phyloP scores from a whole-genome alignment of 768 basidiomycete species.

The Pleurotus ostreatus region DNA sequence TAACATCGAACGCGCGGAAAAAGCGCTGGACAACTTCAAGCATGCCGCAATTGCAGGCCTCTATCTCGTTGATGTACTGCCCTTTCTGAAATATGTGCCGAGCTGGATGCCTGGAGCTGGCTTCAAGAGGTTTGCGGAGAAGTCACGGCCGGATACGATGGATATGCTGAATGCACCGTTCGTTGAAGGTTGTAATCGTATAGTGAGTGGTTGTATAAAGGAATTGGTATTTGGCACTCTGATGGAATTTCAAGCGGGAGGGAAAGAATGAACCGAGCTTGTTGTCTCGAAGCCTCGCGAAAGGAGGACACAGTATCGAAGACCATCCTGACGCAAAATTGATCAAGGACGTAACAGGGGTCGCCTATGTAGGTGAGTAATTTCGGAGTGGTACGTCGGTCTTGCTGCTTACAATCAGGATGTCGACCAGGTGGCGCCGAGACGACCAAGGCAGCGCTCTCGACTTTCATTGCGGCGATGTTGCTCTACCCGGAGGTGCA shows the following conservation, averaged over 20 bases:
- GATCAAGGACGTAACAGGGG: not conserved
- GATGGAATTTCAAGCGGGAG: not conserved
- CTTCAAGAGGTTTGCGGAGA: not conserved
- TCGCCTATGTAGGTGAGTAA: too few species aligned
- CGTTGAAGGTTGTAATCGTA: too few species aligned
- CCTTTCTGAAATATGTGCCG: not conserved
- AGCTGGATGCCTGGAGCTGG: slow-evolving; percentile 10
- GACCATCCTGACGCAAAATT: not conserved
- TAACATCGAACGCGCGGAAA: slow-evolving; percentile 23
- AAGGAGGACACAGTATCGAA: not conserved
- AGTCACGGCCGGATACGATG: not conserved
- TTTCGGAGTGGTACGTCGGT: too few species aligned
- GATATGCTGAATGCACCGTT: not conserved
- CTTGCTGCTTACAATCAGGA: too few species aligned
- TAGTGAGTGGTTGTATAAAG: not conserved
- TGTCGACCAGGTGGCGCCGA: slow-evolving; percentile 32
- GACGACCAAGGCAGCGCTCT: slow-evolving; percentile 32
- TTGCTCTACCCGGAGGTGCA: slow-evolving; percentile 30
- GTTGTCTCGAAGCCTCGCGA: not conserved
- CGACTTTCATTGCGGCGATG: slow-evolving; percentile 32
- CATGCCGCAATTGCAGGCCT: slow-evolving; percentile 22
- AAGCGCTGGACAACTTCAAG: slow-evolving; percentile 21
- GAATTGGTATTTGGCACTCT: not conserved
- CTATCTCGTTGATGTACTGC: slow-evolving; percentile 18
- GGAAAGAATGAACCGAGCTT: not conserved